Evolutionary conservation across 441 rosid genomes (phyloP).

Genomic region (Gossypium schwendimanii): DNA sequence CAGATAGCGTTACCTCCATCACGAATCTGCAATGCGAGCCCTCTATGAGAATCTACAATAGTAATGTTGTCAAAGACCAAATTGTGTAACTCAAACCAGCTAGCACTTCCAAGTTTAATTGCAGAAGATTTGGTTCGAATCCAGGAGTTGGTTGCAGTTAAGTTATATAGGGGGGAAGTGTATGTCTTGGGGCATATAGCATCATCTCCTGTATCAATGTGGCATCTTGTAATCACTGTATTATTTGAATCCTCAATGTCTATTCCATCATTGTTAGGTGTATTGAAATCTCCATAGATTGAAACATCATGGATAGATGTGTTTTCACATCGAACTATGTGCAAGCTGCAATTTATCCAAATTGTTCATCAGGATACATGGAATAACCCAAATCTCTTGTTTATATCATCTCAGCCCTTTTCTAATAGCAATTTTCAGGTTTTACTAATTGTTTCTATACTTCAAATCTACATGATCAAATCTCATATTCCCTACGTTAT

Average conservation of each 20-base stretch:
- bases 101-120: constrained; percentile 79
- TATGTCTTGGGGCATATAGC: constrained; percentile 84
- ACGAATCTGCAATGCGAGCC: constrained; percentile 75
- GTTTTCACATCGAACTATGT: constrained; percentile 59
- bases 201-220: constrained; percentile 82
- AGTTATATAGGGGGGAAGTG: constrained; percentile 52
- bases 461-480: neutral
- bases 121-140: constrained; percentile 86
- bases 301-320: constrained; percentile 56
- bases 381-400: neutral
- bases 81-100: constrained; percentile 60
- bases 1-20: constrained; percentile 62
- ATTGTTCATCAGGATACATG: neutral
- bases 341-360: constrained; percentile 51
- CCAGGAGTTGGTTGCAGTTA: constrained; percentile 72
- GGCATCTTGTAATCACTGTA: constrained; percentile 56
- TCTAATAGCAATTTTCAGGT: neutral
- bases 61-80: constrained; percentile 73
- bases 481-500: neutral
- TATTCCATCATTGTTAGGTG: constrained; percentile 85
- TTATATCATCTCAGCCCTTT: neutral
- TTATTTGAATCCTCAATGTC: constrained; percentile 79
- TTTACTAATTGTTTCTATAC: neutral
- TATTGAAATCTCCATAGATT: constrained; percentile 68
- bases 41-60: constrained; percentile 75